Base-by-base conservation (phyloP, 768 basidiomycete species). In the Candolleomyces efflorescens region DNA sequence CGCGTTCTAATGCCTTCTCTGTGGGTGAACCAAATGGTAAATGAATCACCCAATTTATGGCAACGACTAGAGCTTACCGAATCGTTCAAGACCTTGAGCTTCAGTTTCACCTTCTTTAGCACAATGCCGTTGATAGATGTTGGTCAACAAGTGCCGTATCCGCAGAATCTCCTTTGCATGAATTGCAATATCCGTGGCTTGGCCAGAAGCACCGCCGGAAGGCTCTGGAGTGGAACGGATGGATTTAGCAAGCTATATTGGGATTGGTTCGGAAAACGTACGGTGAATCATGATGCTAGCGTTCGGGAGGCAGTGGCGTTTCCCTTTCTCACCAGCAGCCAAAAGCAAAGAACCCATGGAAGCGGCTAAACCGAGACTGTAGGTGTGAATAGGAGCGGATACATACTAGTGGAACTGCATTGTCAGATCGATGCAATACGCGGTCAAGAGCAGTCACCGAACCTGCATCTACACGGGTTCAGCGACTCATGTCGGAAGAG, bases 241-340 rank as follows among this genome's bases (percentile, higher is more conserved):
- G 51, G 38, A 15, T 17, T 17, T 18, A 23, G 37, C n/a, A 53
- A 37, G 36, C 12, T 18, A 9, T 23, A 36, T 2, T 26, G 51
- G n/a, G 23, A 12, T 10, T 39, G 13, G 15, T 32, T 53, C 51
- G 51, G 49, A 38, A 51, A 60, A 72, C 80, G 60, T 69, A 96
- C 95, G 96, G 71, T 98, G 96, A 55, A 98, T 98, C 96, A 98
- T 98, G 67, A 98, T 93, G 68, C 90, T 92, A 18, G 94, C 89
- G 69, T 98, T 91, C 12, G 94, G 93, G 58, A 98, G 81, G 64
- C 90, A 90, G 69, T 94, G 94, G 27, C 96, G 81, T 69, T 95
- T 93, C 37, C 95, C 95, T 63, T 80, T 86, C 75, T 90, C 93
- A 37, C 94, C 94, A 49, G 93, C 94, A 10, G 93, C 90, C 4